These are phyloP conservation scores for Porcisia hertigi DNA, from an alignment of 208 protist genomes.

Conservation along the genomic window DNA sequence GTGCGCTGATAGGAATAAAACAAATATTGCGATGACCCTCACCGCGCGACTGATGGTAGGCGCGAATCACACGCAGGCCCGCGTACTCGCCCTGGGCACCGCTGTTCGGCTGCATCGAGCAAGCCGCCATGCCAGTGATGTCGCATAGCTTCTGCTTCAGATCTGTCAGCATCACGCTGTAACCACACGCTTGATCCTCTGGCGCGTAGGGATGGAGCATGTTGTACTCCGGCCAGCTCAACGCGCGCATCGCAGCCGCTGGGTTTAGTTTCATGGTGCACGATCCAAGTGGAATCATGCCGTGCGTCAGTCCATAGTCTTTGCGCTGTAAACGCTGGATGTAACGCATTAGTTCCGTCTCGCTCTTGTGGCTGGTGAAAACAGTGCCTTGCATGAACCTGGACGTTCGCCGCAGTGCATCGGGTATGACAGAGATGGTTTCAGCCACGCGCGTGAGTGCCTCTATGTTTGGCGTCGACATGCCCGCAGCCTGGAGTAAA, in stretches of 20 bases:
- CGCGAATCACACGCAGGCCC: constrained; percentile 91
- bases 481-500: constrained; percentile 77
- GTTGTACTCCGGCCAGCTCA: constrained; percentile 95
- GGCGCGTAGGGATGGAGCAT: constrained; percentile 97
- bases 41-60: constrained; percentile 78
- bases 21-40: constrained; percentile 94
- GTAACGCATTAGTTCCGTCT: constrained; percentile 97
- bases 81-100: constrained; percentile 97
- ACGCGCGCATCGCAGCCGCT: constrained; percentile 93
- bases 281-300: constrained; percentile 98
- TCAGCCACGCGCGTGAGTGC: constrained; percentile 51
- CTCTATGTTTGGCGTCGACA: constrained; percentile 51
- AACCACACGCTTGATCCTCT: constrained; percentile 87
- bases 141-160: constrained; percentile 88
- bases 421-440: constrained; percentile 42
- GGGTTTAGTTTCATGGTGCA: constrained; percentile 99
- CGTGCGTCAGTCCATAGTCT: constrained; percentile 93
- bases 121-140: constrained; percentile 95
- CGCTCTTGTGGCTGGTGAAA: constrained; percentile 96
- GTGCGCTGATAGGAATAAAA: constrained; percentile 96
- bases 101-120: constrained; percentile 97
- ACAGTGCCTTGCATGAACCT: constrained; percentile 91
- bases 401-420: constrained; percentile 62
- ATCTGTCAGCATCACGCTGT: constrained; percentile 76
- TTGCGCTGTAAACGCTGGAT: constrained; percentile 93